Conservation (phyloP, 106 monocot species). For the Dendrobium catenatum region DNA sequence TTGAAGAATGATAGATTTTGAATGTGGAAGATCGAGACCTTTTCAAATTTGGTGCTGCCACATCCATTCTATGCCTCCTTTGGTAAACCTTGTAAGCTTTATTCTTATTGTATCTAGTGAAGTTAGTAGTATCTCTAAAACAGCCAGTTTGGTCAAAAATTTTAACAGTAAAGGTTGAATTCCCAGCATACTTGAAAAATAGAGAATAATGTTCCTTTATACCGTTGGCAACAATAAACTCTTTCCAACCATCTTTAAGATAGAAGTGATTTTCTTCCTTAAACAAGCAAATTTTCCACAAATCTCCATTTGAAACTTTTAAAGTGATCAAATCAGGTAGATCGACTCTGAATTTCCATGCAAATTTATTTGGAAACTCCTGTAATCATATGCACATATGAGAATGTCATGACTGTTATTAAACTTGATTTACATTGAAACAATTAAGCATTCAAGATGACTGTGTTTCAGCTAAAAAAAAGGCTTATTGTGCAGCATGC, state of each 20-base stretch:
- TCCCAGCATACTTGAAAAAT: not conserved
- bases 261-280: not conserved
- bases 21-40: not conserved
- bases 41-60: not conserved
- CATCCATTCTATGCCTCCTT: not conserved
- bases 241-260: not conserved
- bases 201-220: not conserved
- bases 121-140: not conserved
- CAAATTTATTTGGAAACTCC: not conserved
- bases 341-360: not conserved
- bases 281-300: not conserved
- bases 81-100: too few species aligned
- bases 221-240: not conserved
- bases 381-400: not conserved
- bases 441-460: not conserved
- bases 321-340: not conserved
- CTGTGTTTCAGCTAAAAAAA: not conserved
- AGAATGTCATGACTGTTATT: not conserved
- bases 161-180: not conserved
- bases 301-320: not conserved
- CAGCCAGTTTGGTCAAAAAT: not conserved
- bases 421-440: not conserved
- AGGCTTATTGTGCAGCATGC: too few species aligned
- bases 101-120: not conserved
- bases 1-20: not conserved